A percentile compares a stretch with the other conserved stretches of the same genome.
Evolutionary conservation across 2,329 filamentous ascomycete species (phyloP).

Genomic region (Diaporthe eres): DNA sequence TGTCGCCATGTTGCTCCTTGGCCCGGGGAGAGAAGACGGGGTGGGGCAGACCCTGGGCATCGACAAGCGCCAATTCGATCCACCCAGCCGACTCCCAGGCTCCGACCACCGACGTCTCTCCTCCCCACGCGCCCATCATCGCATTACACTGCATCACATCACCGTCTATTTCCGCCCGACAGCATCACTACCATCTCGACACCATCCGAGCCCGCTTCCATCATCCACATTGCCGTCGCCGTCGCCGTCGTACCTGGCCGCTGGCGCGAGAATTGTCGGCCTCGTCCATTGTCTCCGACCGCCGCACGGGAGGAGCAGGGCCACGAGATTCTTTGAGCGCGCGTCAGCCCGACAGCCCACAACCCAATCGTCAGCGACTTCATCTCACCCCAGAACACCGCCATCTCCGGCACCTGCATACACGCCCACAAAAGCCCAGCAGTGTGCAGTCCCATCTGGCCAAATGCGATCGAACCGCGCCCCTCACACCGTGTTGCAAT

Average conservation of each 20-base stretch:
- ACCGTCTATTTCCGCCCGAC: slow-evolving; percentile 4
- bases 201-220: slow-evolving; percentile 12
- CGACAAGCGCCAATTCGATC: slow-evolving; percentile 24
- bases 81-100: slow-evolving; percentile 14
- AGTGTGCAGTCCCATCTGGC: slow-evolving; percentile 19
- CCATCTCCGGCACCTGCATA: slow-evolving; percentile 1
- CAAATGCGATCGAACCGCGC: slow-evolving; percentile 41
- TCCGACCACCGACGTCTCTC: slow-evolving; percentile 30
- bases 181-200: slow-evolving; percentile 34
- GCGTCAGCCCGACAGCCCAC: slow-evolving; percentile 26
- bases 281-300: slow-evolving; percentile 18
- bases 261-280: neutral
- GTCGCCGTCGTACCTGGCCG: neutral
- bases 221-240: slow-evolving; percentile 7
- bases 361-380: slow-evolving; percentile 31
- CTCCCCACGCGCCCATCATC: slow-evolving; percentile 29
- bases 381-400: slow-evolving; percentile 9
- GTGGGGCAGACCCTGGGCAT: slow-evolving; percentile 5
- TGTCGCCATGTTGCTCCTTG: neutral
- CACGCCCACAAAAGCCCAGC: slow-evolving; percentile 52
- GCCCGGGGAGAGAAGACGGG: slow-evolving; percentile 5
- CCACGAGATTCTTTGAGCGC: slow-evolving; percentile 36
- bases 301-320: slow-evolving; percentile 30
- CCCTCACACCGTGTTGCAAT: slow-evolving; percentile 35
- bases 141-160: slow-evolving; percentile 31